These are phyloP conservation scores for Mychonastes homosphaera DNA, from an alignment of 139 green algal genomes.

Conservation along the genomic window DNA sequence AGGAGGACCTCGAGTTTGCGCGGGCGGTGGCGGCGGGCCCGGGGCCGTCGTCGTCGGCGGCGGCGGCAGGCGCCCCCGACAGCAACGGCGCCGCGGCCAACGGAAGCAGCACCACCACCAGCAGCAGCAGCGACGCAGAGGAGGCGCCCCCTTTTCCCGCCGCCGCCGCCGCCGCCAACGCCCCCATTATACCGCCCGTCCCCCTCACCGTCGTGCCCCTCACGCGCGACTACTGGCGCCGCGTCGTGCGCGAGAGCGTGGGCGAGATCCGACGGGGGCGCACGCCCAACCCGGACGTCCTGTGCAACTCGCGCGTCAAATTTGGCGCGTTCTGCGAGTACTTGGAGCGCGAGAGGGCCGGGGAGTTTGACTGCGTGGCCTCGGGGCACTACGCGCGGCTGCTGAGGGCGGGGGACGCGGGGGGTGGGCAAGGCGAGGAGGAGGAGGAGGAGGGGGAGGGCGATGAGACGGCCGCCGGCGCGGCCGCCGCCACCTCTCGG, in stretches of 20 bases:
- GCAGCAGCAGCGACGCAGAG: neutral
- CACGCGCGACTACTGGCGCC: conserved; percentile 80
- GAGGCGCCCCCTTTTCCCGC: neutral
- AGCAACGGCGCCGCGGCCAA: too few species aligned
- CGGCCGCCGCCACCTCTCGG: neutral
- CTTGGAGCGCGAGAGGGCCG: conserved; percentile 35
- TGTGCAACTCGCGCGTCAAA: conserved; percentile 80
- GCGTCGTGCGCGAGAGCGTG: conserved; percentile 76
- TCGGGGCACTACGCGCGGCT: conserved; percentile 67
- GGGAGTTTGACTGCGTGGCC: conserved; percentile 55
- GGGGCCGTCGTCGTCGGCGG: too few species aligned
- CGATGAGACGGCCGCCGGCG: neutral
- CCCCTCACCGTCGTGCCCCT: conserved; percentile 71
- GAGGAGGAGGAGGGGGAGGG: neutral
- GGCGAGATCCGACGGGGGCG: conserved; percentile 69
- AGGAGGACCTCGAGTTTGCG: conserved; percentile 89
- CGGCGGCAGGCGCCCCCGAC: too few species aligned
- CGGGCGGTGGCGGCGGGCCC: conserved; percentile 58
- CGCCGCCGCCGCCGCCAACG: too few species aligned
- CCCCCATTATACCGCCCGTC: conserved; percentile 40
- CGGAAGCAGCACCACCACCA: too few species aligned
- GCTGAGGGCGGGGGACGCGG: neutral
- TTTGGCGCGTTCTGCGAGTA: conserved; percentile 85
- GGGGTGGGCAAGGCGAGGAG: neutral
- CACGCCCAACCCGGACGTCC: conserved; percentile 96